These are phyloP conservation scores for Cucurbitaria berberidis DNA, from an alignment of 2,329 filamentous ascomycete species.

Conservation along the genomic window DNA sequence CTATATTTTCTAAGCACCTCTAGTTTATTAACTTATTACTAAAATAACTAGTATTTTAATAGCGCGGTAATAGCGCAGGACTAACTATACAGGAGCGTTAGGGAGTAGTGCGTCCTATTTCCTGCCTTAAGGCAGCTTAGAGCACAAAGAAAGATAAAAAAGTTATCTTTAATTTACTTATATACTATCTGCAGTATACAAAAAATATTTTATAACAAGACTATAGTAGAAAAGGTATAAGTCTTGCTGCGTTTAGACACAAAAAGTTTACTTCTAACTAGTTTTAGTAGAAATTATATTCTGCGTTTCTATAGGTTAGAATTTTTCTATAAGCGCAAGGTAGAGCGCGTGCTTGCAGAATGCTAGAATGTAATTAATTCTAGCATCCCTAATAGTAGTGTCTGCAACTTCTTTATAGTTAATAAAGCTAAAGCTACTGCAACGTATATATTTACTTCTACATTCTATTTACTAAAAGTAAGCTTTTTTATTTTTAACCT, in stretches of 20 bases:
- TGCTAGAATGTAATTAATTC: conserved; percentile 11
- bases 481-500: background rate
- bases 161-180: conserved; percentile 9
- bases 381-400: background rate
- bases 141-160: conserved; percentile 7
- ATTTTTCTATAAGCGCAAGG: conserved; percentile 1
- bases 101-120: no score
- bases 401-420: conserved; percentile 19
- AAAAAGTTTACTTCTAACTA: background rate
- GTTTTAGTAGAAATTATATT: conserved; percentile 15
- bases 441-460: conserved; percentile 5
- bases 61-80: no score
- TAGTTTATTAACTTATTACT: no score
- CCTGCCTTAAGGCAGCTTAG: background rate
- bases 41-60: no score
- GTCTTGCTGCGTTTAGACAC: background rate
- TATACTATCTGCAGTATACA: conserved; percentile 1
- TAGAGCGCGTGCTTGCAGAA: conserved; percentile 8
- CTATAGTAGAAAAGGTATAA: conserved; percentile 3
- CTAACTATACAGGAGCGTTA: no score
- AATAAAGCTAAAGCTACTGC: conserved; percentile 28
- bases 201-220: background rate
- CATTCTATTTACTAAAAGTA: background rate
- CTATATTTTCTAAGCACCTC: no score
- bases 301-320: conserved; percentile 19